Evolutionary conservation across 345 rosid species (phyloP).

Genomic region (Euphorbia peplus): DNA sequence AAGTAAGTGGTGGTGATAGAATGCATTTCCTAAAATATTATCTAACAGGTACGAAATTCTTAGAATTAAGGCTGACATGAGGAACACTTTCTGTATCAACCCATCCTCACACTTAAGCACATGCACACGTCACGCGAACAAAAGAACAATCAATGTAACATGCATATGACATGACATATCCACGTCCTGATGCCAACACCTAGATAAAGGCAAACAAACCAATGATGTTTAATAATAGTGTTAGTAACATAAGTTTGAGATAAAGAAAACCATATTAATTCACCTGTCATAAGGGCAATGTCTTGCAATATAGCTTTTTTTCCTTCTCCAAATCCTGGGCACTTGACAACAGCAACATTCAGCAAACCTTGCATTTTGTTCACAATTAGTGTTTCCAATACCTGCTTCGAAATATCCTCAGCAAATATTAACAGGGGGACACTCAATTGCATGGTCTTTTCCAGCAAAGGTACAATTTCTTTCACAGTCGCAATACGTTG

Average conservation of each 20-base stretch:
- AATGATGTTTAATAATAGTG: background rate
- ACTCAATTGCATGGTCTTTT: slow-evolving; percentile 68
- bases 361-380: slow-evolving; percentile 73
- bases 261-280: slow-evolving; percentile 6
- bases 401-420: slow-evolving; percentile 65
- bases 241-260: background rate
- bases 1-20: background rate
- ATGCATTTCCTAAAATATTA: background rate
- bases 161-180: no score
- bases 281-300: slow-evolving; percentile 85
- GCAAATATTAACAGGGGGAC: slow-evolving; percentile 80
- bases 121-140: background rate
- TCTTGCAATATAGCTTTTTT: slow-evolving; percentile 87
- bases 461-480: slow-evolving; percentile 67
- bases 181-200: background rate
- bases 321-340: slow-evolving; percentile 71
- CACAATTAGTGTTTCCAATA: slow-evolving; percentile 62
- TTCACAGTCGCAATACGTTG: slow-evolving; percentile 59
- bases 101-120: background rate
- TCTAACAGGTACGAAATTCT: background rate
- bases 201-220: background rate
- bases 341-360: slow-evolving; percentile 77
- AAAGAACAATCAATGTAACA: background rate
- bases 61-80: background rate
- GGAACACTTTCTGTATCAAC: background rate